Evolutionary conservation across 148 eudicot species (phyloP).

Genomic region (Dysphania ambrosioides): DNA sequence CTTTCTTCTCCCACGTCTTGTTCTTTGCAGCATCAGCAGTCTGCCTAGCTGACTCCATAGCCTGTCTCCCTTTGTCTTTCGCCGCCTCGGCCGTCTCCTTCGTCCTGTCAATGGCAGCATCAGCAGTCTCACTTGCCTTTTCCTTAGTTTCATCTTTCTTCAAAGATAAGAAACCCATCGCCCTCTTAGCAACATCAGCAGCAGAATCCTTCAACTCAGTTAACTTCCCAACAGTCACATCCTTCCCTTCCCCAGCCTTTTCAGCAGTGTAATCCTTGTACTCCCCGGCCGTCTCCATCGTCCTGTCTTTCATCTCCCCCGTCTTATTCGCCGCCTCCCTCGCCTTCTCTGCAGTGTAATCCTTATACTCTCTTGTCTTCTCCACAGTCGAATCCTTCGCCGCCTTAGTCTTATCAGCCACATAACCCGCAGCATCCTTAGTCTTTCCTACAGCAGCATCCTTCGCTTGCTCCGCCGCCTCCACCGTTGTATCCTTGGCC

Average conservation of each 20-base stretch:
- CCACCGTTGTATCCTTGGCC: constrained; percentile 14
- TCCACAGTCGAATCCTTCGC: no score
- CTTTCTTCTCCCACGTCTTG: constrained; percentile 28
- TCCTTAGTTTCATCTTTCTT: constrained; percentile 33
- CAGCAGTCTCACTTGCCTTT: constrained; percentile 24
- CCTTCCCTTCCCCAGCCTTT: constrained; percentile 29
- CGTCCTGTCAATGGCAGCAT: constrained; percentile 22
- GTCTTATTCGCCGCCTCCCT: constrained; percentile 29
- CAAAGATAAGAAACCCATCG: constrained; percentile 25
- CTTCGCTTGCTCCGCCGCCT: no score
- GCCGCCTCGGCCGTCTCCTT: constrained; percentile 27
- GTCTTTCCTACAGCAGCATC: no score
- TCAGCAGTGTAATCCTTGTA: constrained; percentile 14
- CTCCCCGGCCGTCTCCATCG: constrained; percentile 17
- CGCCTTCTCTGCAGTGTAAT: constrained; percentile 25
- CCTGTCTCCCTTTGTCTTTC: constrained; percentile 11
- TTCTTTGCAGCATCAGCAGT: constrained; percentile 16
- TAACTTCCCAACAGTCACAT: constrained; percentile 25
- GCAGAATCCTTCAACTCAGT: constrained; percentile 21
- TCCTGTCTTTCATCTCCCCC: not conserved
- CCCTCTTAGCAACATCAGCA: constrained; percentile 31
- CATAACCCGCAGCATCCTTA: no score
- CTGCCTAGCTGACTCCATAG: constrained; percentile 21
- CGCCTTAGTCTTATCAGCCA: no score
- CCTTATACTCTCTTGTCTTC: constrained; percentile 21